A percentile compares a stretch with the other conserved stretches of the same genome.
phyloP scores from a whole-genome alignment of 164 flowering plant species.

The Cinnamomum micranthum region DNA sequence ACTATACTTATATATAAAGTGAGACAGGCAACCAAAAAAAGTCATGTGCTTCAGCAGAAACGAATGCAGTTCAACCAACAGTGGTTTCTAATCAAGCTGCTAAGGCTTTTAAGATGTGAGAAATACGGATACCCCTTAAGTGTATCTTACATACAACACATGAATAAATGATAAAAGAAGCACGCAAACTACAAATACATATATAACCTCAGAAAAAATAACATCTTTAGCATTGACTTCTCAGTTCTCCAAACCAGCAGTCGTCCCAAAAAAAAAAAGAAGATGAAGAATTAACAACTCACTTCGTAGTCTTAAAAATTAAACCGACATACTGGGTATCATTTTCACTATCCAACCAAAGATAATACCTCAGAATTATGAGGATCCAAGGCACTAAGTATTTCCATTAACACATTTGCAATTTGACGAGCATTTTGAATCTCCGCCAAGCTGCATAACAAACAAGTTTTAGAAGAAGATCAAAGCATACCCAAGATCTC shows the following conservation, averaged over 20 bases:
- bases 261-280: background rate
- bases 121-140: background rate
- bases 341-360: background rate
- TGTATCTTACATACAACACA: too few relatives aligned
- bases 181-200: background rate
- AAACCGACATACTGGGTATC: too few relatives aligned
- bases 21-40: background rate
- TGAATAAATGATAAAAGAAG: too few relatives aligned
- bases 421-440: conserved; percentile 77
- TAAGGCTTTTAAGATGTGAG: background rate
- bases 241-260: background rate
- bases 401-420: conserved; percentile 77
- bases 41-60: background rate
- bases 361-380: conserved; percentile 56
- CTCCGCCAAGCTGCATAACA: conserved; percentile 55
- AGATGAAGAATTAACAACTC: too few relatives aligned
- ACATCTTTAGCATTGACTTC: background rate
- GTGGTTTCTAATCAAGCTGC: background rate
- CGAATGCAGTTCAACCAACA: background rate
- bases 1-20: too few relatives aligned
- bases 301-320: too few relatives aligned
- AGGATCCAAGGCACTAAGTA: conserved; percentile 89
- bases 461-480: background rate
- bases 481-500: background rate
- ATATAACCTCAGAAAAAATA: background rate